Conservation (phyloP, 768 basidiomycete species). For the Podaxis sp. region DNA sequence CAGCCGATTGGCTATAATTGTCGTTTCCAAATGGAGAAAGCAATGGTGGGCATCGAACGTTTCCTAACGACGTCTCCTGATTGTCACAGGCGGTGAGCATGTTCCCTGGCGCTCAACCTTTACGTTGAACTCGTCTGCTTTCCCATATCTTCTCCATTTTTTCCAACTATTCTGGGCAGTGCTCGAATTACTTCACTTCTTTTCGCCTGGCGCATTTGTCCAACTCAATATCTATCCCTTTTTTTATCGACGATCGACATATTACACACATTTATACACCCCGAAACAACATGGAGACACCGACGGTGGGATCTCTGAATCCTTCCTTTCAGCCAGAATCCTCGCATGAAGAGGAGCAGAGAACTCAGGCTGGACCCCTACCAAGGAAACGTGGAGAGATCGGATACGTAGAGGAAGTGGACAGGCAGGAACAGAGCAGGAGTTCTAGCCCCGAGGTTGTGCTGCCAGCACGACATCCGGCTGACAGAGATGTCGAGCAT, state of each 20-base stretch:
- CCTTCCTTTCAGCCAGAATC: constrained; percentile 2
- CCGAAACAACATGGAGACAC: constrained; percentile 8
- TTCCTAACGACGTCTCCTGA: constrained; percentile 9
- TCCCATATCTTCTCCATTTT: background rate
- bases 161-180: constrained; percentile 1
- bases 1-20: background rate
- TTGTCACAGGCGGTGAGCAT: background rate
- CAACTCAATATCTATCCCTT: background rate
- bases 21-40: constrained; percentile 1
- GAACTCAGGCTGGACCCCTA: constrained; percentile 59
- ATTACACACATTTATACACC: constrained; percentile 1
- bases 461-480: constrained; percentile 52
- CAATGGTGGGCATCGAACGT: background rate
- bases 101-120: background rate
- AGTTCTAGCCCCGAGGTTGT: constrained; percentile 19
- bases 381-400: constrained; percentile 68
- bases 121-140: background rate
- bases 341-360: constrained; percentile 22
- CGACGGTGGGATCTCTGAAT: background rate
- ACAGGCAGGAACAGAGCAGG: constrained; percentile 12
- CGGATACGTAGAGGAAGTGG: constrained; percentile 50
- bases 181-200: constrained; percentile 2
- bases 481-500: constrained; percentile 31
- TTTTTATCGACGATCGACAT: background rate
- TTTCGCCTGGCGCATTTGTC: constrained; percentile 10